Conservation (phyloP, 306 rosid genomes). For the Castanea crenata region DNA sequence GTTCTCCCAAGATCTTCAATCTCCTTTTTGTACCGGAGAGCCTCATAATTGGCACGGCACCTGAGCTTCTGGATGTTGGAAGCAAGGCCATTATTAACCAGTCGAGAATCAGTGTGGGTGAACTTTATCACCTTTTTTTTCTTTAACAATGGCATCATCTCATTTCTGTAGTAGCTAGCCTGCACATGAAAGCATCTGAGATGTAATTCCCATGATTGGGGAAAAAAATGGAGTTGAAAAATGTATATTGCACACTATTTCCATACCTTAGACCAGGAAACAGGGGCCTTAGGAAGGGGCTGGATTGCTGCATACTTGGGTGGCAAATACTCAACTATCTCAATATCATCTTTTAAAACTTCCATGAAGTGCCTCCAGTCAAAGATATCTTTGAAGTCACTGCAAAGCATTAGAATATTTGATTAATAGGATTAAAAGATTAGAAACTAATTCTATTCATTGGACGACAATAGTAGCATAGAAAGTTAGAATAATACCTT, state of each 20-base stretch:
- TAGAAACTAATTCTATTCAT: not conserved
- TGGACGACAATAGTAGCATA: not conserved
- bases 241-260: not conserved
- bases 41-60: slow-evolving; percentile 87
- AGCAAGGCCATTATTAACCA: slow-evolving; percentile 83
- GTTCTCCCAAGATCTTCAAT: slow-evolving; percentile 80
- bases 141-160: slow-evolving; percentile 70
- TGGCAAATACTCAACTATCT: slow-evolving; percentile 79
- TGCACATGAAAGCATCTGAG: slow-evolving; percentile 49
- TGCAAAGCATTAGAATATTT: slow-evolving; percentile 49
- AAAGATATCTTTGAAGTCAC: slow-evolving; percentile 93
- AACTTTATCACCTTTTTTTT: slow-evolving; percentile 63
- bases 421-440: slow-evolving; percentile 18
- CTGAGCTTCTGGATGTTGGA: slow-evolving; percentile 79
- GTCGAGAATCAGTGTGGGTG: slow-evolving; percentile 91
- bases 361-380: slow-evolving; percentile 93
- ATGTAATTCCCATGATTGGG: slow-evolving; percentile 7
- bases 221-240: not conserved
- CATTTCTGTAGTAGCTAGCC: slow-evolving; percentile 90
- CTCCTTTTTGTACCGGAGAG: slow-evolving; percentile 67
- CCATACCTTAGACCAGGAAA: slow-evolving; percentile 97
- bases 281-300: slow-evolving; percentile 78
- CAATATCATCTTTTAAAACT: slow-evolving; percentile 65
- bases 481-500: slow-evolving; percentile 46
- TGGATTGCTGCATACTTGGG: slow-evolving; percentile 41